A percentile compares a stretch with the other conserved stretches of the same genome.
These are phyloP conservation scores for Mortierella sp. DNA, from an alignment of 371 early-diverging fungal species.

Conservation along the genomic window DNA sequence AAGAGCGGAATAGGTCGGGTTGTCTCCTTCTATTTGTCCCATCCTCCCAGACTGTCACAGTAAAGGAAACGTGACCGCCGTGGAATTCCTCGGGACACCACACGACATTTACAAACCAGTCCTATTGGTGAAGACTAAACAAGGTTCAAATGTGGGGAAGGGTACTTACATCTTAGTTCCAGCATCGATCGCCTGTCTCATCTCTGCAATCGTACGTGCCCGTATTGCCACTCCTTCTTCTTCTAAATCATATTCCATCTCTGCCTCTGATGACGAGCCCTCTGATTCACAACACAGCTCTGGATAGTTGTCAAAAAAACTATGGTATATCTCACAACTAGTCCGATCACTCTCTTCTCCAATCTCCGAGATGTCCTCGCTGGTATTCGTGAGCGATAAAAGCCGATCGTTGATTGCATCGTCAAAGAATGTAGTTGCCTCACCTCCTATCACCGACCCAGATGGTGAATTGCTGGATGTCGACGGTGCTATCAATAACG, in stretches of 20 bases:
- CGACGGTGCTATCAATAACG: constrained; percentile 19
- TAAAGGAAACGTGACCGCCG: constrained; percentile 12
- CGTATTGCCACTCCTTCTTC: constrained; percentile 11
- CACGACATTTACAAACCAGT: too few relatives aligned
- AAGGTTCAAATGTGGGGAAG: not conserved
- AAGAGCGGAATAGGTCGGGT: constrained; percentile 11
- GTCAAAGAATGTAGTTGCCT: constrained; percentile 46
- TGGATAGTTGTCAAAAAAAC: constrained; percentile 43
- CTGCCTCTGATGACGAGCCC: constrained; percentile 17
- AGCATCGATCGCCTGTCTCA: constrained; percentile 16
- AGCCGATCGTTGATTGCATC: constrained; percentile 29
- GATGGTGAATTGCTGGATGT: constrained; percentile 18
- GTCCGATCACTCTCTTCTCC: not conserved
- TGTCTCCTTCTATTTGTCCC: not conserved
- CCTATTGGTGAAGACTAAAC: not conserved
- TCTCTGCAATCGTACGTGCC: constrained; percentile 33
- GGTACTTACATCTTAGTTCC: constrained; percentile 14
- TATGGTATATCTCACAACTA: constrained; percentile 31
- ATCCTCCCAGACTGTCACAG: too few relatives aligned
- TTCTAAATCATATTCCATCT: constrained; percentile 37
- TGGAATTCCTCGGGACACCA: not conserved
- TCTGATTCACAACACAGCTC: constrained; percentile 23
- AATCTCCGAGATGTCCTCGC: constrained; percentile 5
- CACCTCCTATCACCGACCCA: constrained; percentile 1
- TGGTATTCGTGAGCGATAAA: not conserved